phyloP scores from a whole-genome alignment of 805 yeast species.

The Wickerhamomyces sydowiorum region DNA sequence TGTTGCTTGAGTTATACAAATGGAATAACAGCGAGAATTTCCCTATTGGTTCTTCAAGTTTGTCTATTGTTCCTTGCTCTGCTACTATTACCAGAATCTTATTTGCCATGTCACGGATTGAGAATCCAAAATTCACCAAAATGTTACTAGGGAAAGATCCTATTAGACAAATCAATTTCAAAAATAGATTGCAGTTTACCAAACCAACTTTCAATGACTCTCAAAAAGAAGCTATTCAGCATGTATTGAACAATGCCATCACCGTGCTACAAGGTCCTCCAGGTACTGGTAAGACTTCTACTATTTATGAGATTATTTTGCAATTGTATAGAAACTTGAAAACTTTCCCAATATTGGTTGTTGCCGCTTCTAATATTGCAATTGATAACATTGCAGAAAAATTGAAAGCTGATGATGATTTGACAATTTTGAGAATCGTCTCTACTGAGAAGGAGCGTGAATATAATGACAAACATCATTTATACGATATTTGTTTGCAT shows the following conservation, averaged over 20 bases:
- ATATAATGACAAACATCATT: slow-evolving; percentile 50
- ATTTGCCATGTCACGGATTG: slow-evolving; percentile 58
- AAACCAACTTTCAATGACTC: slow-evolving; percentile 50
- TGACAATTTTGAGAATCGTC: slow-evolving; percentile 49
- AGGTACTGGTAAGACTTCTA: slow-evolving; percentile 76
- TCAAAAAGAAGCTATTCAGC: slow-evolving; percentile 46
- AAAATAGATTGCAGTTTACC: slow-evolving; percentile 45
- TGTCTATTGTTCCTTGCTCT: slow-evolving; percentile 52
- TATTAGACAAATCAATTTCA: slow-evolving; percentile 50
- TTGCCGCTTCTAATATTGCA: slow-evolving; percentile 73
- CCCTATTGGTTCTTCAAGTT: slow-evolving; percentile 36
- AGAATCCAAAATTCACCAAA: slow-evolving; percentile 44
- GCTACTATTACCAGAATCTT: slow-evolving; percentile 58
- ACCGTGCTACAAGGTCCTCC: slow-evolving; percentile 75
- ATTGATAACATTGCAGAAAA: slow-evolving; percentile 74
- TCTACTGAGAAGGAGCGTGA: slow-evolving; percentile 58
- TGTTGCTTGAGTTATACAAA: slow-evolving; percentile 45
- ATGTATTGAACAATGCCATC: slow-evolving; percentile 43
- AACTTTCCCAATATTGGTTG: slow-evolving; percentile 61
- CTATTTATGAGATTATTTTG: slow-evolving; percentile 56
- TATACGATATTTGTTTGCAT: slow-evolving; percentile 58
- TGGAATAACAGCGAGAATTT: slow-evolving; percentile 51
- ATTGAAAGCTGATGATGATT: slow-evolving; percentile 43
- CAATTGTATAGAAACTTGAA: slow-evolving; percentile 50
- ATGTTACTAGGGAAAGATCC: slow-evolving; percentile 52